These are phyloP conservation scores for Auriscalpium microsporum DNA, from an alignment of 768 basidiomycete species.

Conservation along the genomic window DNA sequence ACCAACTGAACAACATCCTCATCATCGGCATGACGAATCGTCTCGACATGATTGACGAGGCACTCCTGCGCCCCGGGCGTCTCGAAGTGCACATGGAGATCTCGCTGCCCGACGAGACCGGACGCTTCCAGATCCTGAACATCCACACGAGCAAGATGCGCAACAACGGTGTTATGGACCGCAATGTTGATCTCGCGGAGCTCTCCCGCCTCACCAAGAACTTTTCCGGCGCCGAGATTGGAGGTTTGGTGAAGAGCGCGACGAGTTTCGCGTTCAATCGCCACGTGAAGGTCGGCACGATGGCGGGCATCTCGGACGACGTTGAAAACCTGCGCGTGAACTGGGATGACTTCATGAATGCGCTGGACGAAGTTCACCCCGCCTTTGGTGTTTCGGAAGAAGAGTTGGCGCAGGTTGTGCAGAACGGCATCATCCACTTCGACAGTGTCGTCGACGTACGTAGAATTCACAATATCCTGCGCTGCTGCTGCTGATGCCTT, in stretches of 20 bases:
- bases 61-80: slow-evolving; percentile 92
- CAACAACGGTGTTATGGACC: slow-evolving; percentile 80
- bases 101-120: slow-evolving; percentile 89
- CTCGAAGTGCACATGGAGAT: slow-evolving; percentile 99
- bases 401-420: slow-evolving; percentile 85
- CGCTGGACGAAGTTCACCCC: slow-evolving; percentile 89
- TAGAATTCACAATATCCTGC: slow-evolving; percentile 5
- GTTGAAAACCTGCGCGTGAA: slow-evolving; percentile 90
- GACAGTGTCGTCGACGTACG: slow-evolving; percentile 67
- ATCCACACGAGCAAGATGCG: slow-evolving; percentile 98
- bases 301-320: slow-evolving; percentile 94
- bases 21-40: slow-evolving; percentile 99
- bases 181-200: slow-evolving; percentile 74
- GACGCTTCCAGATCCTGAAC: slow-evolving; percentile 85
- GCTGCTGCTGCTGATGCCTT: background rate
- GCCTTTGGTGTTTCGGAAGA: slow-evolving; percentile 98
- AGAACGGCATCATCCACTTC: slow-evolving; percentile 94
- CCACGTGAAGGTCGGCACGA: slow-evolving; percentile 95
- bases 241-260: slow-evolving; percentile 93
- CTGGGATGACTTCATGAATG: slow-evolving; percentile 77
- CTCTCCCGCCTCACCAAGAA: slow-evolving; percentile 87
- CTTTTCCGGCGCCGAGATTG: slow-evolving; percentile 95
- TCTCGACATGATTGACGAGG: slow-evolving; percentile 98
- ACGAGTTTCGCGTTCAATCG: slow-evolving; percentile 97
- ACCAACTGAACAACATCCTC: slow-evolving; percentile 96